phyloP scores from a whole-genome alignment of 768 basidiomycete genomes.

The Amanita rimosa region DNA sequence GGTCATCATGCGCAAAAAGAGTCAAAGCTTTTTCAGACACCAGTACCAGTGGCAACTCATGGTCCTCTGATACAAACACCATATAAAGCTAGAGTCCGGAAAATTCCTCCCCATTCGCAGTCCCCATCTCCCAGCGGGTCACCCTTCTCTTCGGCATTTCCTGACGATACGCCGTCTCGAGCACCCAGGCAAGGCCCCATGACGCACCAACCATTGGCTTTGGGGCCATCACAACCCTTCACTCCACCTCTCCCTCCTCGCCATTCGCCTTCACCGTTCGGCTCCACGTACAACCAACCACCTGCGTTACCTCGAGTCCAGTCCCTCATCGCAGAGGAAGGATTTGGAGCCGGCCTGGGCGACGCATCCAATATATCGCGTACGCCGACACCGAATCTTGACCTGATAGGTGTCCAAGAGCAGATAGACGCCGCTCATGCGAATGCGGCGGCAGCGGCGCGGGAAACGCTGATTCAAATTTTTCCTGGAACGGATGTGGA shows the following conservation, averaged over 20 bases:
- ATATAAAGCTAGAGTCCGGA: conserved; percentile 63
- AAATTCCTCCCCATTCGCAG: conserved; percentile 33
- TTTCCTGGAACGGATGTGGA: conserved; percentile 79
- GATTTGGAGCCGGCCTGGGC: not conserved
- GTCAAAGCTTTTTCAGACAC: conserved; percentile 16
- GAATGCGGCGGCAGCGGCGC: conserved; percentile 57
- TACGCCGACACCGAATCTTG: conserved; percentile 59
- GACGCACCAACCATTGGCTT: conserved; percentile 35
- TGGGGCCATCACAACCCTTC: conserved; percentile 36
- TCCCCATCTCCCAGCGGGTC: conserved; percentile 22
- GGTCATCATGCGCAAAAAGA: conserved; percentile 6
- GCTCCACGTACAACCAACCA: conserved; percentile 11
- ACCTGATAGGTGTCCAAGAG: conserved; percentile 57
- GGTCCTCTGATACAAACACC: conserved; percentile 45
- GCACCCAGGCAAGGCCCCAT: conserved; percentile 21
- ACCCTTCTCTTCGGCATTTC: conserved; percentile 17
- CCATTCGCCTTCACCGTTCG: conserved; percentile 10
- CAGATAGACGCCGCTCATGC: conserved; percentile 74
- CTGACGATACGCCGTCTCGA: conserved; percentile 45
- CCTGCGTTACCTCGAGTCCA: conserved; percentile 35
- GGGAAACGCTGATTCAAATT: conserved; percentile 75
- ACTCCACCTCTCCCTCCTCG: conserved; percentile 17
- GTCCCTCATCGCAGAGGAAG: conserved; percentile 13
- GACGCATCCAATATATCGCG: conserved; percentile 35
- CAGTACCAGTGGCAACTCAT: conserved; percentile 15